A percentile compares a stretch with the other conserved stretches of the same genome.
Evolutionary conservation across 345 rosid genomes (phyloP).

Genomic region (Melaleuca alternifolia): DNA sequence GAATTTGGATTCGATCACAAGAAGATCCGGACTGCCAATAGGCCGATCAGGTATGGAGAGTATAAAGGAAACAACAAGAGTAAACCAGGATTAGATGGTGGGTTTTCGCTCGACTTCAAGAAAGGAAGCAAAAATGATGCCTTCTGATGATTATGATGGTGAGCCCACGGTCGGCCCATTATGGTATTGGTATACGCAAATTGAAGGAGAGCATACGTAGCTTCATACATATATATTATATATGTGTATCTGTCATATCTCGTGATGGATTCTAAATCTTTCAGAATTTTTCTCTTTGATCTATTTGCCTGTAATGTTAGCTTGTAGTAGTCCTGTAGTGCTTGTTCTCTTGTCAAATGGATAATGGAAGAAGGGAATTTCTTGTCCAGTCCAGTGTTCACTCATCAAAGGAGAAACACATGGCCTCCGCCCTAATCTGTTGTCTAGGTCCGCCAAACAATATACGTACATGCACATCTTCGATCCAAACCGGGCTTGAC

Average conservation of each 20-base stretch:
- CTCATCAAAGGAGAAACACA: no score
- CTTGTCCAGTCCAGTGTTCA: not conserved
- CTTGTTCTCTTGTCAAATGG: not conserved
- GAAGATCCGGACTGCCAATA: constrained; percentile 8
- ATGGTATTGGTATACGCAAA: not conserved
- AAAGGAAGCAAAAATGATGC: not conserved
- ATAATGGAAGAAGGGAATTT: not conserved
- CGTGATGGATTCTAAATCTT: not conserved
- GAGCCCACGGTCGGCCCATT: not conserved
- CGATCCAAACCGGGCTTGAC: not conserved
- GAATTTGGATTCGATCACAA: constrained; percentile 36
- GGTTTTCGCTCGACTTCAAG: not conserved
- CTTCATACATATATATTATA: not conserved
- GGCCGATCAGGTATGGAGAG: not conserved
- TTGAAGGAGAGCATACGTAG: not conserved
- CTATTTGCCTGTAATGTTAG: not conserved
- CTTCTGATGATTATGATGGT: not conserved
- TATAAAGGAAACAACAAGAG: not conserved
- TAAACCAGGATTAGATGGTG: not conserved
- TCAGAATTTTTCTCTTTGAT: not conserved
- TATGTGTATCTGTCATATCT: not conserved
- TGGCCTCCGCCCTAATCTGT: not conserved
- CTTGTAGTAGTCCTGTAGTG: not conserved
- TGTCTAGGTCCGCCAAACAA: not conserved
- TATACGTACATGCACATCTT: not conserved